phyloP scores from a whole-genome alignment of 805 yeast genomes.

The Clavispora carvajalis region DNA sequence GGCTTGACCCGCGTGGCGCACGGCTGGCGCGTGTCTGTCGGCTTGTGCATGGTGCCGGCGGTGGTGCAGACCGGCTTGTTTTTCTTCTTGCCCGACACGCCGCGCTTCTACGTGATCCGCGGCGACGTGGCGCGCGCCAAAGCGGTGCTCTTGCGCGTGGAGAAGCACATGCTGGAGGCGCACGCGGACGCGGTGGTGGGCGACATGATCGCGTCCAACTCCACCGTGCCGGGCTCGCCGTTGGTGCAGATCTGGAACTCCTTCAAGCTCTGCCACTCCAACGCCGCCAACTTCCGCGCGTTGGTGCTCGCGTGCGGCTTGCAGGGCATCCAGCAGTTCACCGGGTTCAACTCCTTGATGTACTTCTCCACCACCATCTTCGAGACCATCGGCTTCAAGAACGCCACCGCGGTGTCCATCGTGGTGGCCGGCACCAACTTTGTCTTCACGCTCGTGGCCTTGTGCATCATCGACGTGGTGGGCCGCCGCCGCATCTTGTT shows the following conservation, averaged over 20 bases:
- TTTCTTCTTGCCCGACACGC: constrained; percentile 90
- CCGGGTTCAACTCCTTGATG: constrained; percentile 95
- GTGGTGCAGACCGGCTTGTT: constrained; percentile 71
- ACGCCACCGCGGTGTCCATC: constrained; percentile 92
- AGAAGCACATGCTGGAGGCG: constrained; percentile 57
- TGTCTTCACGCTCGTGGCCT: constrained; percentile 78
- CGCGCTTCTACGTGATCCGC: constrained; percentile 77
- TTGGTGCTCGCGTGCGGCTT: constrained; percentile 85
- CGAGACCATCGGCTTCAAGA: constrained; percentile 80
- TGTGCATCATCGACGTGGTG: constrained; percentile 77
- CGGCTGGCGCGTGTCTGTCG: constrained; percentile 94
- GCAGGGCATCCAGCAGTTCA: constrained; percentile 94
- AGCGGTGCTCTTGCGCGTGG: constrained; percentile 57
- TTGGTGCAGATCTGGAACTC: constrained; percentile 53
- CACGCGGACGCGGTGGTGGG: constrained; percentile 62
- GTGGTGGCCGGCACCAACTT: constrained; percentile 94
- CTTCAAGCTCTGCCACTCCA: constrained; percentile 55
- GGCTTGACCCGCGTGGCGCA: constrained; percentile 66
- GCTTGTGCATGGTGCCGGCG: constrained; percentile 85
- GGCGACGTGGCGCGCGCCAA: constrained; percentile 63
- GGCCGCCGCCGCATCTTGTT: constrained; percentile 84
- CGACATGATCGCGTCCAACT: constrained; percentile 51
- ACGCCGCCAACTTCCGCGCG: constrained; percentile 83
- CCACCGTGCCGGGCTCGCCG: constrained; percentile 40
- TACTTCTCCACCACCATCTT: constrained; percentile 92